Percentiles rank a stretch among this genome's conserved stretches.
phyloP scores from a whole-genome alignment of 2,329 filamentous ascomycete species.

The Aspergillus neoniger region DNA sequence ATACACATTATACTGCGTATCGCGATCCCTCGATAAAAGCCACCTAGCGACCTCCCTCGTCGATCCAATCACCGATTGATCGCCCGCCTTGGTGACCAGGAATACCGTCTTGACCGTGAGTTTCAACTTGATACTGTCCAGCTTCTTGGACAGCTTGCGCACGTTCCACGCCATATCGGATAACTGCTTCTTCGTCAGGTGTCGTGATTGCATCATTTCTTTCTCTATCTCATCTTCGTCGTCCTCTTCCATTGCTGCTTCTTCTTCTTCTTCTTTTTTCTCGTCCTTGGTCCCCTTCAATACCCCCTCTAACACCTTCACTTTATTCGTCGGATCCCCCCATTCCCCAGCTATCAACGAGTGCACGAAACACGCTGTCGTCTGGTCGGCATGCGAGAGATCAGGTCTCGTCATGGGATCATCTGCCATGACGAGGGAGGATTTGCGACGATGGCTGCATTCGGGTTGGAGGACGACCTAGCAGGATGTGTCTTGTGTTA shows the following conservation, averaged over 20 bases:
- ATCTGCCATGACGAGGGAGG: conserved; percentile 56
- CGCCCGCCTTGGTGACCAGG: conserved; percentile 87
- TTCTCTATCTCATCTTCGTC: conserved; percentile 28
- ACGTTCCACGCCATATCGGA: conserved; percentile 98
- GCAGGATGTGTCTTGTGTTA: not conserved
- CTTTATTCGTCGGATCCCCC: conserved; percentile 17
- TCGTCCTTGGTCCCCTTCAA: conserved; percentile 15
- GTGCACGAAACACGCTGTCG: conserved; percentile 64
- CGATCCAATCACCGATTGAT: conserved; percentile 74
- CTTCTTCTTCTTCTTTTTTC: conserved; percentile 11
- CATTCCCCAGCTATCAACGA: conserved; percentile 52
- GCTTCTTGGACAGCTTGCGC: conserved; percentile 79
- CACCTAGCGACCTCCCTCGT: conserved; percentile 77
- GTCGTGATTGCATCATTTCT: conserved; percentile 61
- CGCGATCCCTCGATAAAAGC: conserved; percentile 71
- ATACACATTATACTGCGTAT: conserved; percentile 72
- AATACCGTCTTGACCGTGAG: conserved; percentile 83
- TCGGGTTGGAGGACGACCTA: conserved; percentile 61
- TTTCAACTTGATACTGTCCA: conserved; percentile 80
- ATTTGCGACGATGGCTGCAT: conserved; percentile 58
- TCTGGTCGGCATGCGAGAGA: conserved; percentile 35
- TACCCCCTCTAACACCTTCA: conserved; percentile 4
- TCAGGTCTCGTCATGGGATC: conserved; percentile 42
- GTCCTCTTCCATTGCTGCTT: conserved; percentile 14
- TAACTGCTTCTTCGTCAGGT: conserved; percentile 91